Base-by-base conservation (phyloP, 2,329 filamentous ascomycete genomes). In the Ustulina deusta region DNA sequence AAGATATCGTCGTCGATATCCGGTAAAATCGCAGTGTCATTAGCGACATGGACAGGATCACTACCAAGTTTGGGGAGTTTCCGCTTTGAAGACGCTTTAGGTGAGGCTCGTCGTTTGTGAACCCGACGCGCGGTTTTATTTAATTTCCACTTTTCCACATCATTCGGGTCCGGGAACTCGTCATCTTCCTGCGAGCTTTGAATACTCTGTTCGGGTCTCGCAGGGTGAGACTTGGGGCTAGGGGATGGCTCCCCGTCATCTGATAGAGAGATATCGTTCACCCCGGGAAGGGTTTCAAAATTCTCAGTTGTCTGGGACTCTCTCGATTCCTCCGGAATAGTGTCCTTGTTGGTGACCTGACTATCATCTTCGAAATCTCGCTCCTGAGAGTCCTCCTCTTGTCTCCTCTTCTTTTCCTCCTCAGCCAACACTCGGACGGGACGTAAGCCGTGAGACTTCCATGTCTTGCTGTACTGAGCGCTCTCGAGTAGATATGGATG, bases 401-500 rank as follows among this genome's bases (percentile, higher is more conserved):
- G 73, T 20, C 69, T 74, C 74, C 49, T 76, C 69, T 62, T 78
- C 65, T 67, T 75, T 38, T 75, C 75, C 32, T 78, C 75, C 25
- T 77, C 74, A 11, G 74, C 66, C 7, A 80, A 75, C 46, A 87
- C 78, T 61, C 81, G 81, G 38, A 89, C 73, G 0, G 87, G 87
- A 60, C 82, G 83, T 32, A 89, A 76, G 27, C 87, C 87, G 64
- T 86, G 86, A 3, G 83, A 82, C 72, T 84, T 86, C 71, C 88
- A 83, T 22, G 82, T 77, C 2, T 78, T 85, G 62, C 83, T 84
- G 74, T 88, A 89, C 32, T 84, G 82, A 0, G 82, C 86, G 73
- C 83, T 85, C 69, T 89, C 87, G 3, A 89, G 78, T 6, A 85
- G 77, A 69, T 89, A 89, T 3, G 87, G 87, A 51, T 88, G 86